Percentiles rank a stretch among this genome's conserved stretches.
Evolutionary conservation across 78 protist genomes (phyloP).

Genomic region (Tieghemostelium lacteum): DNA sequence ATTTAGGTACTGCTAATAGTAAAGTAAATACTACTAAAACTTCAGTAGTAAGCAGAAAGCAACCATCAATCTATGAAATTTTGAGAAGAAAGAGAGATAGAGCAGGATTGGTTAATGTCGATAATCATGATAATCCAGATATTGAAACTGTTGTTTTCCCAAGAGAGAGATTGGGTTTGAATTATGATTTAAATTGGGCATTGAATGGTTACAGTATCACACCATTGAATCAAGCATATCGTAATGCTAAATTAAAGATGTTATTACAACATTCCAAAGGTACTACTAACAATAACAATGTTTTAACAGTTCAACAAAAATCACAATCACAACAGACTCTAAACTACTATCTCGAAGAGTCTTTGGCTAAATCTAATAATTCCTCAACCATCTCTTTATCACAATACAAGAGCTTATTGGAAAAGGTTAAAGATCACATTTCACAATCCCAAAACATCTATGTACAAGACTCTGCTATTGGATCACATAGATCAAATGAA

Average conservation of each 20-base stretch:
- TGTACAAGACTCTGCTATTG: conserved; percentile 58
- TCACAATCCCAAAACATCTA: conserved; percentile 9
- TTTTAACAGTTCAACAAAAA: background rate
- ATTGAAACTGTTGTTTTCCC: conserved; percentile 27
- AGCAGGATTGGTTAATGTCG: conserved; percentile 58
- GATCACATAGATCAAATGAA: conserved; percentile 5
- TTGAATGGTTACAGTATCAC: conserved; percentile 53
- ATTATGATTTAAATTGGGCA: conserved; percentile 67
- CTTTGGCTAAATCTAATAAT: background rate
- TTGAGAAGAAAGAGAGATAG: conserved; percentile 79
- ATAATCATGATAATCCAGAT: conserved; percentile 5
- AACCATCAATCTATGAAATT: conserved; percentile 29
- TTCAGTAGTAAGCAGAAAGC: background rate
- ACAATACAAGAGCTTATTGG: conserved; percentile 32
- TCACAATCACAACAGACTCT: background rate
- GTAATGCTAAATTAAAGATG: conserved; percentile 51
- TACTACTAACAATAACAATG: conserved; percentile 8
- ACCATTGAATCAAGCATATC: conserved; percentile 40
- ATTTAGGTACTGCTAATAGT: no score
- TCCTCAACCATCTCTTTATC: background rate
- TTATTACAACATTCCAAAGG: conserved; percentile 47
- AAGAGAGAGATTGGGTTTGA: conserved; percentile 46
- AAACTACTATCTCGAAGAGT: conserved; percentile 48
- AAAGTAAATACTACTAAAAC: background rate
- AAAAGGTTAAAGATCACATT: conserved; percentile 30